A percentile compares a stretch with the other conserved stretches of the same genome.
These are phyloP conservation scores for Dioscorea dumetorum DNA, from an alignment of 106 monocot species.

Conservation along the genomic window DNA sequence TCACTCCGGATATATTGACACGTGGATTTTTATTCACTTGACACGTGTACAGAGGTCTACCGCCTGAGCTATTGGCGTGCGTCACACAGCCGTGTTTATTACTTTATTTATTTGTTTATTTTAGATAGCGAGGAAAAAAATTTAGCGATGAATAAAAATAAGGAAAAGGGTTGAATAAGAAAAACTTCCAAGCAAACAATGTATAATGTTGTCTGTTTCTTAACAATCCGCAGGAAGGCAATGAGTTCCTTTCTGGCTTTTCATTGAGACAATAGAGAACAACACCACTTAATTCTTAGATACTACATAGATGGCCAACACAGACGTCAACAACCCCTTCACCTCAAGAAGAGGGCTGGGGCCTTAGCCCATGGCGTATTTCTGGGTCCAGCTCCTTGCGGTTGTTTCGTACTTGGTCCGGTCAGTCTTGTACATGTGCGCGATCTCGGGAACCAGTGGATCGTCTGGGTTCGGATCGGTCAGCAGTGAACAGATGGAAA, in stretches of 20 bases:
- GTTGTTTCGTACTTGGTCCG: slow-evolving; percentile 36
- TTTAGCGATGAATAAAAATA: too few species aligned
- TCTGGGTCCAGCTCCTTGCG: slow-evolving; percentile 51
- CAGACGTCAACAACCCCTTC: neutral
- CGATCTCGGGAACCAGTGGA: slow-evolving; percentile 35
- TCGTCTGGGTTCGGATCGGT: slow-evolving; percentile 41
- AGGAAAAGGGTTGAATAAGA: too few species aligned
- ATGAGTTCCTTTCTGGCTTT: neutral
- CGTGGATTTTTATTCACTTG: too few species aligned
- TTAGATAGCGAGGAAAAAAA: too few species aligned
- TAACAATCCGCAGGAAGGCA: too few species aligned
- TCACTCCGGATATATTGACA: too few species aligned
- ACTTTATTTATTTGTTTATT: too few species aligned
- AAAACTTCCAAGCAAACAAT: too few species aligned
- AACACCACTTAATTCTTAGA: slow-evolving; percentile 11
- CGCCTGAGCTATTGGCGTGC: too few species aligned
- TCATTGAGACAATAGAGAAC: neutral
- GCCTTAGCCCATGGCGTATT: slow-evolving; percentile 28
- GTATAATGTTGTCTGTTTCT: too few species aligned
- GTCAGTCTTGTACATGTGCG: slow-evolving; percentile 41
- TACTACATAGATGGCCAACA: neutral
- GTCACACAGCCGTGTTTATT: too few species aligned
- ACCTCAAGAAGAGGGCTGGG: neutral
- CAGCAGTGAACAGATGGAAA: slow-evolving; percentile 39
- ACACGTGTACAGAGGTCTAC: too few species aligned